Percentiles rank a stretch among this genome's conserved stretches.
Evolutionary conservation across 495 filamentous ascomycete species (phyloP).

Genomic region (Penicillium pancosmium): DNA sequence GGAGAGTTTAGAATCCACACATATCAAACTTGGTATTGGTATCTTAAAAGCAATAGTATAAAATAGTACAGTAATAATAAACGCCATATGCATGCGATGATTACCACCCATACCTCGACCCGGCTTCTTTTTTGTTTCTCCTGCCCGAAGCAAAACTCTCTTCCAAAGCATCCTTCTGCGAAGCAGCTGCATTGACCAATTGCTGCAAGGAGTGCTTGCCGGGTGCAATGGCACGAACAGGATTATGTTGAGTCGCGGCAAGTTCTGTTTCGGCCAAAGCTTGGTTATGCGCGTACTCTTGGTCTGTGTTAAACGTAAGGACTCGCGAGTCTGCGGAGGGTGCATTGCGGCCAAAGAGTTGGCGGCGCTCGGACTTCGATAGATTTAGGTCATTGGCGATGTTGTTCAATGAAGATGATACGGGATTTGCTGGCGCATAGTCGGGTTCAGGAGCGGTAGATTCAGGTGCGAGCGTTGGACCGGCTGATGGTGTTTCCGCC

Average conservation of each 20-base stretch:
- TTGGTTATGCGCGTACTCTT: slow-evolving; percentile 84
- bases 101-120: slow-evolving; percentile 82
- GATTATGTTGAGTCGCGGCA: slow-evolving; percentile 73
- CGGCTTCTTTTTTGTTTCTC: slow-evolving; percentile 76
- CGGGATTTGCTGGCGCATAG: slow-evolving; percentile 22
- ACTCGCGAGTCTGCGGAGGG: slow-evolving; percentile 49
- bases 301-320: slow-evolving; percentile 81
- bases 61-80: not conserved
- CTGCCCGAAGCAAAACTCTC: slow-evolving; percentile 81
- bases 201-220: slow-evolving; percentile 88
- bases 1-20: not conserved
- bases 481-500: slow-evolving; percentile 29
- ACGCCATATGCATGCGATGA: not conserved
- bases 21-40: not conserved
- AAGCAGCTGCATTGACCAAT: slow-evolving; percentile 77
- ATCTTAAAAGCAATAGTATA: not conserved
- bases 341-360: slow-evolving; percentile 74
- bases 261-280: slow-evolving; percentile 50
- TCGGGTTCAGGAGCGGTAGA: slow-evolving; percentile 9
- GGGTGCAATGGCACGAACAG: slow-evolving; percentile 79
- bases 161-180: slow-evolving; percentile 80
- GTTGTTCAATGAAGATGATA: slow-evolving; percentile 48
- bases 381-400: slow-evolving; percentile 78
- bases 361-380: slow-evolving; percentile 69
- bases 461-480: slow-evolving; percentile 26